These are phyloP conservation scores for Aspergillus ellipticus DNA, from an alignment of 495 filamentous ascomycete species.

Conservation along the genomic window DNA sequence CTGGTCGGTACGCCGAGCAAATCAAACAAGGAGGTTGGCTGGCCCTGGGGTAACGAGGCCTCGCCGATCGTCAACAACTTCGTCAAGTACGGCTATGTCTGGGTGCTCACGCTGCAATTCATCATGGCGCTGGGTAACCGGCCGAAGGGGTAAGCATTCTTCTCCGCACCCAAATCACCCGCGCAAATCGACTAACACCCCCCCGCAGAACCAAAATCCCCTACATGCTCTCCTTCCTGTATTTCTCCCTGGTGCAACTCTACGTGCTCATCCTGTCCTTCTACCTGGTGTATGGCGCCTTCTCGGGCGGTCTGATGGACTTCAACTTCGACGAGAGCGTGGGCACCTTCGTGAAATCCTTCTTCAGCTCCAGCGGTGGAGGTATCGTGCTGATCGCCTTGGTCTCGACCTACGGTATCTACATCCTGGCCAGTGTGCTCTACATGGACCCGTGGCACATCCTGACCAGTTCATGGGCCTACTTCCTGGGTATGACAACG, in stretches of 20 bases:
- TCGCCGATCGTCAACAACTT: constrained; percentile 89
- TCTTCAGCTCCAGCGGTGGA: constrained; percentile 68
- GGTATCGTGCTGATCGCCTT: constrained; percentile 90
- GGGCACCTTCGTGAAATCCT: constrained; percentile 57
- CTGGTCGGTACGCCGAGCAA: constrained; percentile 71
- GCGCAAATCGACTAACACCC: too few relatives aligned
- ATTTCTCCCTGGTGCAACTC: constrained; percentile 81
- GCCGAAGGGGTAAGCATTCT: constrained; percentile 67
- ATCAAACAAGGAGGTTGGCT: constrained; percentile 43
- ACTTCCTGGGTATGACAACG: constrained; percentile 87
- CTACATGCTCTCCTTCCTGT: constrained; percentile 83
- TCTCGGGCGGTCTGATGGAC: constrained; percentile 53
- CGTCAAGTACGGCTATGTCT: constrained; percentile 87
- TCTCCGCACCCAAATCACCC: background rate
- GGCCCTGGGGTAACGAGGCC: constrained; percentile 79
- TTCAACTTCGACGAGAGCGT: constrained; percentile 50
- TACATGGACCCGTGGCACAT: constrained; percentile 99
- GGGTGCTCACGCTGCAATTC: constrained; percentile 87
- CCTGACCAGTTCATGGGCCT: constrained; percentile 93
- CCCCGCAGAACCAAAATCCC: constrained; percentile 10
- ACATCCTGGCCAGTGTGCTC: constrained; percentile 91
- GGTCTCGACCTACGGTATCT: constrained; percentile 90
- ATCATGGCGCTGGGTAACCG: constrained; percentile 93
- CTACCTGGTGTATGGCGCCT: constrained; percentile 81
- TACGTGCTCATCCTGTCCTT: constrained; percentile 85